Conservation (phyloP, 352 stramenopile species). For the Phytopythium helicoides region DNA sequence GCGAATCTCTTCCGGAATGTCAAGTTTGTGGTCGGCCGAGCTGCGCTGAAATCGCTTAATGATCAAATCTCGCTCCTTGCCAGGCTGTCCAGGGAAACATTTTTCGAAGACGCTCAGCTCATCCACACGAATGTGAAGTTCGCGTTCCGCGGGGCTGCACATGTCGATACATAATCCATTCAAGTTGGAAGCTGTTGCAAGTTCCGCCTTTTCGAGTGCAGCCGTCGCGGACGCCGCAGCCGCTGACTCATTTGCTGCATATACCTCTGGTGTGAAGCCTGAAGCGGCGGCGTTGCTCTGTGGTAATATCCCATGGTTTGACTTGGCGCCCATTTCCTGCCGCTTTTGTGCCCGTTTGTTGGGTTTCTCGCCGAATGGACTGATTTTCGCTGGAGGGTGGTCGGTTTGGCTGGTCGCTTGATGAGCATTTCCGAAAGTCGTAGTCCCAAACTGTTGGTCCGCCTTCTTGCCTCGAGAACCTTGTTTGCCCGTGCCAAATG, state of each 20-base stretch:
- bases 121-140: constrained; percentile 83
- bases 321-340: not conserved
- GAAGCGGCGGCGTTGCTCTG: not conserved
- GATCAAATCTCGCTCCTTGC: constrained; percentile 63
- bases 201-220: constrained; percentile 42
- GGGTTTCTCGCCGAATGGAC: constrained; percentile 1
- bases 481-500: too few relatives aligned
- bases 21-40: constrained; percentile 83
- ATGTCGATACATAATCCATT: constrained; percentile 82
- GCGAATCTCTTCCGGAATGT: constrained; percentile 79
- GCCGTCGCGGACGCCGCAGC: constrained; percentile 4
- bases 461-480: too few relatives aligned
- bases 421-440: too few relatives aligned
- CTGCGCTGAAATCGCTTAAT: constrained; percentile 88
- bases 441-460: too few relatives aligned
- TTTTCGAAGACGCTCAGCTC: constrained; percentile 88
- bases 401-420: too few relatives aligned
- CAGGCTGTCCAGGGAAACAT: constrained; percentile 56
- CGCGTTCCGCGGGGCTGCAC: constrained; percentile 76
- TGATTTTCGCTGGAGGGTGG: not conserved
- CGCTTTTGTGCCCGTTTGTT: constrained; percentile 2
- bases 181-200: constrained; percentile 62
- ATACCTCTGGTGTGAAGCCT: not conserved
- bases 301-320: not conserved
- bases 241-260: constrained; percentile 8